Evolutionary conservation across 176 grass and related monocot species (phyloP).

Genomic region (Lolium rigidum): DNA sequence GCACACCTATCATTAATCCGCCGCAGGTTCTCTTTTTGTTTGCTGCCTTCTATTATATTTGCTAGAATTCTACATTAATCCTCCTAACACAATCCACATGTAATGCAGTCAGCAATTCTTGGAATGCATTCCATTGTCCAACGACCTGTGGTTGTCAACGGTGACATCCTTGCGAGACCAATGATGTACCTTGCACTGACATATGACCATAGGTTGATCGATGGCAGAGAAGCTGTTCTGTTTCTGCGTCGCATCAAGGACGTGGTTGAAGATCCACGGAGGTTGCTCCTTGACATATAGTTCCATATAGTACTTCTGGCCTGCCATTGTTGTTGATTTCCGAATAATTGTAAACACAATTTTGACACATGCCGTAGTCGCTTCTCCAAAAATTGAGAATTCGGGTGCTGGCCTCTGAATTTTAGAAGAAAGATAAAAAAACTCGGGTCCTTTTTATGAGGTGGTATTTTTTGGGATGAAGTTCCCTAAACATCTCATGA

Average conservation of each 20-base stretch:
- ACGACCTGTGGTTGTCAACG: conserved; percentile 60
- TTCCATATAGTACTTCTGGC: not conserved
- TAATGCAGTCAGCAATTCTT: conserved; percentile 69
- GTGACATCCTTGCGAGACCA: conserved; percentile 58
- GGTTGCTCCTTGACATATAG: conserved; percentile 78
- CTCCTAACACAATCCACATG: not conserved
- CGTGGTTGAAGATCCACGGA: conserved; percentile 71
- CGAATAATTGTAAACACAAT: conserved; percentile 39
- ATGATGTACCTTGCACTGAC: conserved; percentile 83
- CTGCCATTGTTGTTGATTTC: not conserved
- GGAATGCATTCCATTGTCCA: conserved; percentile 79
- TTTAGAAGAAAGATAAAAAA: conserved; percentile 34
- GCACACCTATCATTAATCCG: conserved; percentile 85
- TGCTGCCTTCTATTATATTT: not conserved
- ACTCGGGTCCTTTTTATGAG: not conserved
- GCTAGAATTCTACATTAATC: not conserved
- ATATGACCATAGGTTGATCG: conserved; percentile 79
- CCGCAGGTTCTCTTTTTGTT: conserved; percentile 60
- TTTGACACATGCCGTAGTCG: conserved; percentile 29
- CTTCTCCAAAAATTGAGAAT: conserved; percentile 16
- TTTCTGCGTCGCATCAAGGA: conserved; percentile 81
- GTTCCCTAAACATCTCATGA: not conserved
- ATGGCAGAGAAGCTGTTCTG: conserved; percentile 76
- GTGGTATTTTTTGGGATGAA: not conserved
- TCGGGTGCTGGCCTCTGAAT: conserved; percentile 11